Conservation (phyloP, 2,329 filamentous ascomycete species). For the Verticillium albo-atrum region DNA sequence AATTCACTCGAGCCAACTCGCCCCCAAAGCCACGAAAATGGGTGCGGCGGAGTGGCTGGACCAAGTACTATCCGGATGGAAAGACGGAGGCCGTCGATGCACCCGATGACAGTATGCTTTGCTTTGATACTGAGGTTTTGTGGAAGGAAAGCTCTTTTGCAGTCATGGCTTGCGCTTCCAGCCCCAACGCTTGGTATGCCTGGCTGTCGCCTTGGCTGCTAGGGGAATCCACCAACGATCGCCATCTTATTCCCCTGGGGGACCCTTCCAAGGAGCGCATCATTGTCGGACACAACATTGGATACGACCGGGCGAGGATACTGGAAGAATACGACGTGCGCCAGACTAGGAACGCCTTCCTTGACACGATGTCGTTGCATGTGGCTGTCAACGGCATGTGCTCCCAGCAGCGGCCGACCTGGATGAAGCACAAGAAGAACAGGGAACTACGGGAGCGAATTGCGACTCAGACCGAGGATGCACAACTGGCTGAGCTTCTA, state of each 20-base stretch:
- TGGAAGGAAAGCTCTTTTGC: conserved; percentile 90
- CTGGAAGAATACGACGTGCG: conserved; percentile 82
- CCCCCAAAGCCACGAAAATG: conserved; percentile 63
- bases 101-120: conserved; percentile 77
- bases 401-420: conserved; percentile 89
- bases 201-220: conserved; percentile 97
- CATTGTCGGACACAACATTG: conserved; percentile 91
- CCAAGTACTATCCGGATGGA: conserved; percentile 79
- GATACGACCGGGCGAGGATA: conserved; percentile 86
- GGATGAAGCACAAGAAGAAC: conserved; percentile 95
- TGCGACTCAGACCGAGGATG: conserved; percentile 63
- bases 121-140: conserved; percentile 96
- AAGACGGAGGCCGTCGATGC: conserved; percentile 64
- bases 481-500: conserved; percentile 67
- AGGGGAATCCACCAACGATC: conserved; percentile 70
- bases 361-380: conserved; percentile 98
- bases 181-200: conserved; percentile 88
- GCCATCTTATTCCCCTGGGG: conserved; percentile 83
- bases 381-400: conserved; percentile 99
- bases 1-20: conserved; percentile 62
- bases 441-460: conserved; percentile 78
- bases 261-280: conserved; percentile 69
- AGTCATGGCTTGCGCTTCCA: conserved; percentile 93
- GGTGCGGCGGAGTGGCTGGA: conserved; percentile 83
- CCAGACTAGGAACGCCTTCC: conserved; percentile 79